Conservation (phyloP, 2,329 filamentous ascomycete species). For the Hypoxylon sp. region DNA sequence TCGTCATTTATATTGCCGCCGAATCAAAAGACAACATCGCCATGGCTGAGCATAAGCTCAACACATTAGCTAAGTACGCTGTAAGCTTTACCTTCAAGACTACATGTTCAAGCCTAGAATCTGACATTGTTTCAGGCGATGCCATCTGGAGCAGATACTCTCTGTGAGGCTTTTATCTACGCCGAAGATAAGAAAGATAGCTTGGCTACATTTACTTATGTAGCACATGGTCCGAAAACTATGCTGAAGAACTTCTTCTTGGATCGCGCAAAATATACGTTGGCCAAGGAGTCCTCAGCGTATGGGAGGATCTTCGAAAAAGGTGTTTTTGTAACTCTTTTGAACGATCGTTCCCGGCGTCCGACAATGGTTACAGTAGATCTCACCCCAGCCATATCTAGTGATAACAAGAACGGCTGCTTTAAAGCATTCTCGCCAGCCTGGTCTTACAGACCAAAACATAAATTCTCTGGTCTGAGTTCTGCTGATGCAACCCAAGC, state of each 20-base stretch:
- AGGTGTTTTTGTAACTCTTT: slow-evolving; percentile 37
- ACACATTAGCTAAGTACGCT: slow-evolving; percentile 41
- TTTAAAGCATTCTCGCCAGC: slow-evolving; percentile 23
- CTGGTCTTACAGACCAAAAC: slow-evolving; percentile 28
- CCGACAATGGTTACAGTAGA: neutral
- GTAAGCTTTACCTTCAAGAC: slow-evolving; percentile 38
- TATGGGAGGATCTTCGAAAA: slow-evolving; percentile 44
- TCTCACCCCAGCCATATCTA: slow-evolving; percentile 7
- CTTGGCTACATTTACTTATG: slow-evolving; percentile 41
- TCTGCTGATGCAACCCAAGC: neutral
- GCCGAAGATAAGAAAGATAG: slow-evolving; percentile 39
- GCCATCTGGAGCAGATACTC: neutral
- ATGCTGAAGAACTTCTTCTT: slow-evolving; percentile 44
- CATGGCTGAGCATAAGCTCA: slow-evolving; percentile 44
- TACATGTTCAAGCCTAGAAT: neutral
- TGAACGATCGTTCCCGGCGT: neutral
- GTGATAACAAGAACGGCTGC: neutral
- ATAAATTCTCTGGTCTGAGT: neutral
- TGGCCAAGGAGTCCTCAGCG: neutral
- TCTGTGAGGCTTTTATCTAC: slow-evolving; percentile 44
- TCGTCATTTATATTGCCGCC: slow-evolving; percentile 46
- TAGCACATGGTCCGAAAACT: slow-evolving; percentile 30
- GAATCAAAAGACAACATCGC: slow-evolving; percentile 17
- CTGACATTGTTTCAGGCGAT: slow-evolving; percentile 30
- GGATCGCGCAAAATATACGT: slow-evolving; percentile 40